These are phyloP conservation scores for Zymoseptoria crescenta DNA, from an alignment of 2,329 filamentous ascomycete genomes.

Conservation along the genomic window DNA sequence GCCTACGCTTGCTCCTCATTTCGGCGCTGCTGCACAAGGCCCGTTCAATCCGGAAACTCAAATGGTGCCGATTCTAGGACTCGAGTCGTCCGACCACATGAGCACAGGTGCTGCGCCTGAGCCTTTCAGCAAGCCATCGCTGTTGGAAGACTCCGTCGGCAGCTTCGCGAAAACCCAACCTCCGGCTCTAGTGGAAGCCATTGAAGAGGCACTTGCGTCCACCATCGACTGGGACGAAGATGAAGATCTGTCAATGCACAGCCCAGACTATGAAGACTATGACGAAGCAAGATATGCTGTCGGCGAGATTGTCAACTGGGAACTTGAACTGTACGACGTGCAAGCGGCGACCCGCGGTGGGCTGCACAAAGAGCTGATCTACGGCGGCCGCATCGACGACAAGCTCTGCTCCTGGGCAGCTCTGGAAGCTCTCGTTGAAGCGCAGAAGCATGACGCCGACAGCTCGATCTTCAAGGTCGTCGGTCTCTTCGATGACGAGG, in stretches of 20 bases:
- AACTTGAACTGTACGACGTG: constrained; percentile 86
- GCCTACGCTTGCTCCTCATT: constrained; percentile 87
- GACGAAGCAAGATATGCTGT: not conserved
- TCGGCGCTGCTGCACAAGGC: constrained; percentile 61
- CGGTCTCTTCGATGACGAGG: constrained; percentile 94
- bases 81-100: constrained; percentile 45
- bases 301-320: constrained; percentile 82
- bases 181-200: constrained; percentile 72
- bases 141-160: constrained; percentile 42
- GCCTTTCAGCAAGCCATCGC: constrained; percentile 29
- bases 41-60: constrained; percentile 83
- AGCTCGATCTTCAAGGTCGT: constrained; percentile 75
- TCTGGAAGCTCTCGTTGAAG: constrained; percentile 66
- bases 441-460: constrained; percentile 43
- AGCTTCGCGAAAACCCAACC: constrained; percentile 80
- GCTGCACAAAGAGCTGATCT: constrained; percentile 87
- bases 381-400: constrained; percentile 90
- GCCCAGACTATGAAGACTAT: not conserved
- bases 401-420: constrained; percentile 95
- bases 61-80: constrained; percentile 85
- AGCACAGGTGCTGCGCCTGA: constrained; percentile 31
- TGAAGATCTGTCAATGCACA: not conserved
- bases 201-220: constrained; percentile 68
- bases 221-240: constrained; percentile 27
- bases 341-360: constrained; percentile 80